Conservation (phyloP, 345 rosid species). For the Citrus reticulata region DNA sequence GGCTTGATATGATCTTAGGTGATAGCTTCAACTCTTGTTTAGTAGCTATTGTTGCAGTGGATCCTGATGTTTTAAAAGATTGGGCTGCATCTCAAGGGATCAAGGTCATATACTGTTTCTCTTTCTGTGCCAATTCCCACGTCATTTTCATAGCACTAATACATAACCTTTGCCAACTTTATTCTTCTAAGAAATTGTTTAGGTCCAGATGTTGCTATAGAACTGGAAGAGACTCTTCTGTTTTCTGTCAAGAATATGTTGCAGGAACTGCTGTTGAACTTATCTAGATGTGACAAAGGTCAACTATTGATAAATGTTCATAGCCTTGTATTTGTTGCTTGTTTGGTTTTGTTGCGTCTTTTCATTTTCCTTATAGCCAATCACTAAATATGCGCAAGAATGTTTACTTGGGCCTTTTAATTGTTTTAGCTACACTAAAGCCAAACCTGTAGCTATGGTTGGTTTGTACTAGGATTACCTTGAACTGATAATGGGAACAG, state of each 20-base stretch:
- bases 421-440: neutral
- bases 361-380: too few relatives aligned
- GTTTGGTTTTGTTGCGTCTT: too few relatives aligned
- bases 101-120: slow-evolving; percentile 35
- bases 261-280: neutral
- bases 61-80: slow-evolving; percentile 65
- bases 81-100: slow-evolving; percentile 78
- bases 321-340: too few relatives aligned
- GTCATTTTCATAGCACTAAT: neutral
- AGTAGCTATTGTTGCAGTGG: slow-evolving; percentile 74
- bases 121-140: neutral
- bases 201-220: neutral
- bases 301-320: too few relatives aligned
- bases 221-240: neutral
- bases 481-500: neutral
- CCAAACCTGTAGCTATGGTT: neutral
- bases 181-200: neutral
- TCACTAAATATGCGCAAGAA: neutral
- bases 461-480: neutral
- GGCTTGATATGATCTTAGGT: slow-evolving; percentile 39
- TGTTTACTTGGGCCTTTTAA: neutral
- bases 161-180: neutral
- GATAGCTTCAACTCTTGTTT: slow-evolving; percentile 82
- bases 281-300: neutral
- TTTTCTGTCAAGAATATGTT: neutral